Evolutionary conservation across 2,329 filamentous ascomycete species (phyloP).

Genomic region (Mariannaea elegans): DNA sequence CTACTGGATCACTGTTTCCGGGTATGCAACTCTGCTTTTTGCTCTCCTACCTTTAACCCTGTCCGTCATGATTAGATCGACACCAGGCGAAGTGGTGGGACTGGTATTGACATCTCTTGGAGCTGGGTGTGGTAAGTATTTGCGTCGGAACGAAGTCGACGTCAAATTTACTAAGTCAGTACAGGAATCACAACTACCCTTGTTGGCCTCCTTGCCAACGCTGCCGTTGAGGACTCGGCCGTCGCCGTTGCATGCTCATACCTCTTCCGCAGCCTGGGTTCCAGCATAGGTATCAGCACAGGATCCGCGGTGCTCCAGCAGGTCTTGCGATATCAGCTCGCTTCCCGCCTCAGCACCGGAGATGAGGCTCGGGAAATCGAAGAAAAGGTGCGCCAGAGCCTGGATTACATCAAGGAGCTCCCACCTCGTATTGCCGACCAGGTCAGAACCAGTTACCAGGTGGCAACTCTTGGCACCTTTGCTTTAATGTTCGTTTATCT

Average conservation of each 20-base stretch:
- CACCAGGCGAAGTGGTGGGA: slow-evolving; percentile 63
- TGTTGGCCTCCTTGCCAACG: slow-evolving; percentile 76
- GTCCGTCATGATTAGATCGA: slow-evolving; percentile 58
- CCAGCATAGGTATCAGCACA: slow-evolving; percentile 78
- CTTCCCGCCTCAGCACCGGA: slow-evolving; percentile 61
- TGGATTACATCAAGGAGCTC: slow-evolving; percentile 73
- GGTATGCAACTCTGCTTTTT: slow-evolving; percentile 62
- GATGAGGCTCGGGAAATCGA: slow-evolving; percentile 72
- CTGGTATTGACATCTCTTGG: slow-evolving; percentile 59
- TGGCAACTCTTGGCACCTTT: slow-evolving; percentile 53
- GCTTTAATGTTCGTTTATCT: slow-evolving; percentile 49
- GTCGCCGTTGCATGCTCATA: slow-evolving; percentile 83
- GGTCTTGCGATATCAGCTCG: slow-evolving; percentile 66
- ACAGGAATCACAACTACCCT: slow-evolving; percentile 75
- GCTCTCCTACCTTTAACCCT: slow-evolving; percentile 66
- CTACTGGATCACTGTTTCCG: slow-evolving; percentile 71
- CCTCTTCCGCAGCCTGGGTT: slow-evolving; percentile 80
- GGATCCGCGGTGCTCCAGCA: slow-evolving; percentile 78
- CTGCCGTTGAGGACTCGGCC: slow-evolving; percentile 72
- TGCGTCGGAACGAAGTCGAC: background rate
- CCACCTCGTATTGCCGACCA: slow-evolving; percentile 66
- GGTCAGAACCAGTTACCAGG: slow-evolving; percentile 73
- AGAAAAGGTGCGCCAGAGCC: slow-evolving; percentile 72
- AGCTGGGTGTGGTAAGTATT: slow-evolving; percentile 46
- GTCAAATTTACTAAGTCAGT: background rate